A percentile compares a stretch with the other conserved stretches of the same genome.
Evolutionary conservation across 345 rosid genomes (phyloP).

Genomic region (Raphanus raphanistrum): DNA sequence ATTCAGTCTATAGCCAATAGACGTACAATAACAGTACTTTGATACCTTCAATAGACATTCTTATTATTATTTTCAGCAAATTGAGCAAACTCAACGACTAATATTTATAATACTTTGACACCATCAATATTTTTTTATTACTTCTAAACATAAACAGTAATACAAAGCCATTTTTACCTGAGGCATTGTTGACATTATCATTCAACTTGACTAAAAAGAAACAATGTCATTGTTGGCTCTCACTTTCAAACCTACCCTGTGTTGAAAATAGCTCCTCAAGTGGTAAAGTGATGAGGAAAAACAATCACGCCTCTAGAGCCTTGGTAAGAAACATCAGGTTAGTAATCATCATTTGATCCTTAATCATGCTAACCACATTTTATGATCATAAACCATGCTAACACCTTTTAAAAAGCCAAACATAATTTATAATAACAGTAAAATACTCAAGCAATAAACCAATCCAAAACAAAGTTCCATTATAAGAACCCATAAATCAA

Average conservation of each 20-base stretch:
- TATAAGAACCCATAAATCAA: not conserved
- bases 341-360: not conserved
- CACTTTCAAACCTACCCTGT: not conserved
- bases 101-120: not conserved
- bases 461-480: not conserved
- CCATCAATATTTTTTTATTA: not conserved
- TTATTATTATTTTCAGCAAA: not conserved
- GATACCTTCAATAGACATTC: not conserved
- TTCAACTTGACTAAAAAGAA: conserved; percentile 2
- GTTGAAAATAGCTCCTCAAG: not conserved
- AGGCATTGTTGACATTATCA: conserved; percentile 4
- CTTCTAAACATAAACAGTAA: not conserved
- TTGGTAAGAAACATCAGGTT: no score
- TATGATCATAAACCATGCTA: not conserved
- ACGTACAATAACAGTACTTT: not conserved
- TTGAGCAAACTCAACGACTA: not conserved
- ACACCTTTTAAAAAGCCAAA: not conserved
- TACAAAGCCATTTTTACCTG: not conserved
- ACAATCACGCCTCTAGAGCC: not conserved
- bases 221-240: not conserved
- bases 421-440: not conserved
- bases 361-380: not conserved
- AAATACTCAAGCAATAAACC: not conserved
- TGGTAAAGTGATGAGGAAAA: not conserved
- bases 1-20: not conserved